These are phyloP conservation scores for Metschnikowia peoriensis DNA, from an alignment of 805 yeast species.

Conservation along the genomic window DNA sequence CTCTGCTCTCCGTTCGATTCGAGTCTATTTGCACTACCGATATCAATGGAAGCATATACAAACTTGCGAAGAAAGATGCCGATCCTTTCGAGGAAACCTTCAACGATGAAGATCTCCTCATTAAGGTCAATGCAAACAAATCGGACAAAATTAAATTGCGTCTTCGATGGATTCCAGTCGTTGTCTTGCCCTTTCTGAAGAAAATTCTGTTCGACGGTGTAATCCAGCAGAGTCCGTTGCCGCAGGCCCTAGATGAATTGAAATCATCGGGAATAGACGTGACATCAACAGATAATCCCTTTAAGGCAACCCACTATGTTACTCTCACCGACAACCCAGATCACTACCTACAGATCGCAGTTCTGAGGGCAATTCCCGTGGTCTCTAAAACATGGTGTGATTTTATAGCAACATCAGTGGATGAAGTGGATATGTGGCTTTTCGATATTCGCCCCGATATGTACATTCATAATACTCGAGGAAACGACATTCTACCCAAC, in stretches of 20 bases:
- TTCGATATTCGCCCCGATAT: slow-evolving; percentile 11
- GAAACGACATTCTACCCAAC: slow-evolving; percentile 14
- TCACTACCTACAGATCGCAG: slow-evolving; percentile 21
- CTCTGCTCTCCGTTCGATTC: slow-evolving; percentile 23
- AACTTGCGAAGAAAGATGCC: slow-evolving; percentile 17
- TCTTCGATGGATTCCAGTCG: slow-evolving; percentile 24
- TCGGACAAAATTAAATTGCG: slow-evolving; percentile 16
- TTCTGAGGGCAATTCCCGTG: slow-evolving; percentile 31
- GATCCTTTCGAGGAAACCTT: slow-evolving; percentile 11
- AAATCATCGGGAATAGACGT: slow-evolving; percentile 19
- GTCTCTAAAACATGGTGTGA: slow-evolving; percentile 26
- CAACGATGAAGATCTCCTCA: slow-evolving; percentile 4
- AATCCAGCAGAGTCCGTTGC: slow-evolving; percentile 15
- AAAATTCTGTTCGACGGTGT: slow-evolving; percentile 13
- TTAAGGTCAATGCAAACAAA: slow-evolving; percentile 19
- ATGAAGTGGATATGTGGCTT: slow-evolving; percentile 24
- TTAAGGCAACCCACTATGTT: slow-evolving; percentile 25
- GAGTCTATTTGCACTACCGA: slow-evolving; percentile 31
- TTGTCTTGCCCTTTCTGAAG: slow-evolving; percentile 15
- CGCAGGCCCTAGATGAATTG: slow-evolving; percentile 9
- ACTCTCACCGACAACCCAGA: slow-evolving; percentile 15
- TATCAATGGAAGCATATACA: slow-evolving; percentile 26
- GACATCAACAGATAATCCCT: slow-evolving; percentile 18
- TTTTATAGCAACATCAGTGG: slow-evolving; percentile 10
- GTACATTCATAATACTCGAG: slow-evolving; percentile 17